phyloP scores from a whole-genome alignment of 371 early-diverging fungal genomes.

The Entomophthora muscae region DNA sequence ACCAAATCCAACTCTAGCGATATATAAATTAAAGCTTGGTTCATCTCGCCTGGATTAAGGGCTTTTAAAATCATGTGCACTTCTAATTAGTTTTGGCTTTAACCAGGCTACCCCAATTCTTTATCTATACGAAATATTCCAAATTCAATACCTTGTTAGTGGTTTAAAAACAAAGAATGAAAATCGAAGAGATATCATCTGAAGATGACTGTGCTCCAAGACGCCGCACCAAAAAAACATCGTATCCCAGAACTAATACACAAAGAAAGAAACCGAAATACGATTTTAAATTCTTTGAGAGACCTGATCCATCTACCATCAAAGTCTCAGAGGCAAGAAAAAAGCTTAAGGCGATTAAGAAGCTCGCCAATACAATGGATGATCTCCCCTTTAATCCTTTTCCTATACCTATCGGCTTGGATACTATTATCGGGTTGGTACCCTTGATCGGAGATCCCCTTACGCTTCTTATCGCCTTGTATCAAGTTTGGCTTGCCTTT shows the following conservation, averaged over 20 bases:
- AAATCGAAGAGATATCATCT: background rate
- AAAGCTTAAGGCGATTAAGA: background rate
- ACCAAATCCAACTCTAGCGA: no score
- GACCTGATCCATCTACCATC: background rate
- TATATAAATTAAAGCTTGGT: no score
- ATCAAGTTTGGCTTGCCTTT: background rate
- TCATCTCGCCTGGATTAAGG: no score
- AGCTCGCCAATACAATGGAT: background rate
- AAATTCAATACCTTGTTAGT: no score
- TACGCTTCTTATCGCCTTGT: background rate
- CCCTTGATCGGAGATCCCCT: background rate
- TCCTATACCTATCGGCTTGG: conserved; percentile 5
- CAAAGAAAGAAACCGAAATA: background rate
- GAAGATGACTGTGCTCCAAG: background rate
- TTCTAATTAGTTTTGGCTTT: no score
- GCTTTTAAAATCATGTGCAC: no score
- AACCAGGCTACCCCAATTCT: no score
- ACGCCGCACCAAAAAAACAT: background rate
- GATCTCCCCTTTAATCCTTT: conserved; percentile 8
- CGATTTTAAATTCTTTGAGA: background rate
- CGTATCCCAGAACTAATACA: background rate
- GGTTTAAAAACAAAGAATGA: no score
- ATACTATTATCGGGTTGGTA: conserved; percentile 1
- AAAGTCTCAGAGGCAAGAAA: background rate
- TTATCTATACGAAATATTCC: no score